Conservation (phyloP, 306 rosid species). For the Cicer bijugum region DNA sequence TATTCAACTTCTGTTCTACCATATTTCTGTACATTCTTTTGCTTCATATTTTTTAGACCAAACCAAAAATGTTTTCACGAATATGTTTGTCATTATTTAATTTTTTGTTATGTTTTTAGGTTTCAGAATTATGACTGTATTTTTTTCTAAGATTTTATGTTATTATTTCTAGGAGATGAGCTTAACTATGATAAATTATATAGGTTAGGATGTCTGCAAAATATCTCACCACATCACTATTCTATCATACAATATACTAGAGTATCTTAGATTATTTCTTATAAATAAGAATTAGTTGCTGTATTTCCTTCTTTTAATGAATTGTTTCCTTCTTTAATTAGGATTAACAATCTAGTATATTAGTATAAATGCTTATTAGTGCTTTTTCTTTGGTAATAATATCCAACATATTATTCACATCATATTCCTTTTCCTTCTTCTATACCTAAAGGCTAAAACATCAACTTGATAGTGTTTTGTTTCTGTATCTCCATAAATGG, state of each 20-base stretch:
- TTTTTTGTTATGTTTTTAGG: conserved; percentile 21
- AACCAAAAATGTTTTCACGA: conserved; percentile 1
- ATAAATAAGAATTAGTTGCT: too few species aligned
- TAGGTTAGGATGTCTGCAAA: neutral
- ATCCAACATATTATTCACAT: too few species aligned
- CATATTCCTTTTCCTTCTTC: too few species aligned
- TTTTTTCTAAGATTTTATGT: conserved; percentile 15
- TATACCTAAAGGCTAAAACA: too few species aligned
- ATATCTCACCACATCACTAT: neutral
- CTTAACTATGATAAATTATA: conserved; percentile 4
- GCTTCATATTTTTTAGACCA: neutral
- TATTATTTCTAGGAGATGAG: conserved; percentile 24
- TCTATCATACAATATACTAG: neutral
- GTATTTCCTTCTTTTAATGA: too few species aligned
- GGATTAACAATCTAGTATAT: too few species aligned
- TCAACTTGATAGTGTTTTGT: too few species aligned
- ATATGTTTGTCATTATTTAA: conserved; percentile 29
- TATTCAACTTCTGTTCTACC: conserved; percentile 19
- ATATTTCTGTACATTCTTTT: neutral
- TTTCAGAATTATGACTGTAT: conserved; percentile 15
- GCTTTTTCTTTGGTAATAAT: too few species aligned
- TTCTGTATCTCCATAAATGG: too few species aligned
- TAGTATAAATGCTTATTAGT: too few species aligned
- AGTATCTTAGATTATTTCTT: neutral
- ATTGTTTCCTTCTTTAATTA: too few species aligned